Evolutionary conservation across 139 green algal genomes (phyloP), one percentile per base, ranked within the genome.

Genomic region (Chlamydomonas schloesseri): DNA sequence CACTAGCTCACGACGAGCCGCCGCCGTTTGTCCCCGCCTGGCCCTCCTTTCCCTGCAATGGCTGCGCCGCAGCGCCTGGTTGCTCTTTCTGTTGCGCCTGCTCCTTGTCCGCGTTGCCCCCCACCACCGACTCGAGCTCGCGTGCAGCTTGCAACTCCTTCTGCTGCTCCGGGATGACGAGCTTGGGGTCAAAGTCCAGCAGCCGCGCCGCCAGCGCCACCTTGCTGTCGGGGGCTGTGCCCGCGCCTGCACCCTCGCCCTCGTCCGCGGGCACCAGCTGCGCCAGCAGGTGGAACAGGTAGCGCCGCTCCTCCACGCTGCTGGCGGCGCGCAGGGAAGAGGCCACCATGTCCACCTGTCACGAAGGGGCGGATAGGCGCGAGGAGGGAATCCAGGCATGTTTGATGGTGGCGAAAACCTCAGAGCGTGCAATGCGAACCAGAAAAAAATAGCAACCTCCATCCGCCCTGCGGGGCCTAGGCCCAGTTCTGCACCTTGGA

Each of bases 221-320:
- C 14, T 64, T 58, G 47, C 88, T 78, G 6, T 50, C 42, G 42
- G 42, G 5, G 42, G n/a, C n/a, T n/a, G n/a, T n/a, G n/a, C n/a
- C n/a, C n/a, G n/a, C n/a, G n/a, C n/a, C n/a, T n/a, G n/a, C n/a
- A n/a, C n/a, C n/a, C n/a, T n/a, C n/a, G n/a, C n/a, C n/a, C n/a
- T n/a, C n/a, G n/a, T n/a, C n/a, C n/a, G 69, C 50, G 75, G 77
- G 64, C 33, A 91, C 71, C 72, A 91, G 65, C 73, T 91, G 77
- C 29, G 72, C 83, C 33, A 91, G 74, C 26, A 91, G 71, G 73
- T 86, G 68, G 57, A 89, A 89, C 53, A 86, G 26, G 28, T 58
- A 47, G 23, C 60, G 77, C 21, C 82, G 75, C 78, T 88, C 81
- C 17, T 84, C 71, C 31, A 79, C 21, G 10, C 13, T 65, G 34